These are phyloP conservation scores for Coniella lustricola DNA, from an alignment of 2,329 filamentous ascomycete species.

Conservation along the genomic window DNA sequence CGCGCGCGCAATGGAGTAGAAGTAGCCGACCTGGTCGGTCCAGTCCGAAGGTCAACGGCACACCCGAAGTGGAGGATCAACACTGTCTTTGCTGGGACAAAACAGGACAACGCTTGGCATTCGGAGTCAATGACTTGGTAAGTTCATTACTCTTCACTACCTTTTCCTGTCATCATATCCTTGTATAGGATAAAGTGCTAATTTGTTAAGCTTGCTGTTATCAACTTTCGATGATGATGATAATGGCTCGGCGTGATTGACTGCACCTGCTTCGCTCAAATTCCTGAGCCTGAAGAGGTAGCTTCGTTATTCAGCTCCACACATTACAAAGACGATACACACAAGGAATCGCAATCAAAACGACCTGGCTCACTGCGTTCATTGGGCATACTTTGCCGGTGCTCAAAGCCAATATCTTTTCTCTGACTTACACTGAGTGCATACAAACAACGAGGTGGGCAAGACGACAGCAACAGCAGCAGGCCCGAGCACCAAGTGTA, in stretches of 20 bases:
- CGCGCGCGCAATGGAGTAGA: slow-evolving; percentile 54
- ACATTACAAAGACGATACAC: too few species aligned
- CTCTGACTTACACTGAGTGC: too few species aligned
- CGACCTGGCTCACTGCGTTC: too few species aligned
- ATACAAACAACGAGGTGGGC: too few species aligned
- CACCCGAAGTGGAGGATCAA: slow-evolving; percentile 52
- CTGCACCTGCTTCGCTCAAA: too few species aligned
- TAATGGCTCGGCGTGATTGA: not conserved
- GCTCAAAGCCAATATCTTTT: too few species aligned
- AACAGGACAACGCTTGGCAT: slow-evolving; percentile 54
- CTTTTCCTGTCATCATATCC: not conserved
- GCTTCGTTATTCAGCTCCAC: too few species aligned
- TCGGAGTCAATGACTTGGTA: slow-evolving; percentile 56
- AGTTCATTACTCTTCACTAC: slow-evolving; percentile 23
- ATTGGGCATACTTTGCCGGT: too few species aligned
- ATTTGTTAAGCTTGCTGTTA: slow-evolving; percentile 24
- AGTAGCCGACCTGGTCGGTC: slow-evolving; percentile 50
- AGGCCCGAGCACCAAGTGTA: too few species aligned
- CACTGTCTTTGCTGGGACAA: slow-evolving; percentile 58
- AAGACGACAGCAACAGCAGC: too few species aligned
- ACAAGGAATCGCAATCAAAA: too few species aligned
- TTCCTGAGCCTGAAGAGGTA: too few species aligned
- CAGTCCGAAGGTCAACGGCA: slow-evolving; percentile 42
- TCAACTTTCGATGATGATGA: slow-evolving; percentile 22
- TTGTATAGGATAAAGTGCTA: slow-evolving; percentile 6